Percentiles rank a stretch among this genome's conserved stretches.
Conservation (phyloP, 352 stramenopile species). For the Phytophthora litchii region DNA sequence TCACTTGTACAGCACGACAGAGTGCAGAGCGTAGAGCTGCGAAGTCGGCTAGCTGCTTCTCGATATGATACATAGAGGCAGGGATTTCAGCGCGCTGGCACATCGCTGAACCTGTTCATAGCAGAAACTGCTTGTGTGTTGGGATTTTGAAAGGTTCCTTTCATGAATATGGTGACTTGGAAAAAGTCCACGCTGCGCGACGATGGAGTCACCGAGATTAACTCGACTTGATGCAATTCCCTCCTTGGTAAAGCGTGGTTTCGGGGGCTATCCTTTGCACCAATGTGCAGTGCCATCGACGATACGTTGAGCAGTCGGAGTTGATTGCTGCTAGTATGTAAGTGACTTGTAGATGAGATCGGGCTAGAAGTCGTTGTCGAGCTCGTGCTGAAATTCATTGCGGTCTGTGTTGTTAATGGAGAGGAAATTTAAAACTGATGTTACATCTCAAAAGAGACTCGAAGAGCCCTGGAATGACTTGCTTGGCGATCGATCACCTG, state of each 20-base stretch:
- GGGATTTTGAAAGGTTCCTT: background rate
- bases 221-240: slow-evolving; percentile 3
- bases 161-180: slow-evolving; percentile 6
- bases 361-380: background rate
- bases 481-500: background rate
- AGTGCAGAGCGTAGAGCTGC: background rate
- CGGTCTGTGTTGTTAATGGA: background rate
- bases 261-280: background rate
- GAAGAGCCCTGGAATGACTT: too few relatives aligned
- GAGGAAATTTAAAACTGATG: slow-evolving; percentile 8
- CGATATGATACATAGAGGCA: slow-evolving; percentile 1
- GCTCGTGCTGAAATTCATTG: background rate
- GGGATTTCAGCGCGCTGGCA: background rate
- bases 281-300: slow-evolving; percentile 1
- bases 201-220: slow-evolving; percentile 2
- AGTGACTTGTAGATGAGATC: background rate
- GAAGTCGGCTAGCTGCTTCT: slow-evolving; percentile 20
- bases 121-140: background rate
- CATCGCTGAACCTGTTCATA: background rate
- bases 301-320: slow-evolving; percentile 5
- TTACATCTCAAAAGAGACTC: too few relatives aligned
- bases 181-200: slow-evolving; percentile 6
- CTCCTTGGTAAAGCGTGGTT: background rate
- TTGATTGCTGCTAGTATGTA: background rate
- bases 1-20: slow-evolving; percentile 9